Evolutionary conservation across 805 yeast genomes (phyloP).

Genomic region (Metschnikowia sp.): DNA sequence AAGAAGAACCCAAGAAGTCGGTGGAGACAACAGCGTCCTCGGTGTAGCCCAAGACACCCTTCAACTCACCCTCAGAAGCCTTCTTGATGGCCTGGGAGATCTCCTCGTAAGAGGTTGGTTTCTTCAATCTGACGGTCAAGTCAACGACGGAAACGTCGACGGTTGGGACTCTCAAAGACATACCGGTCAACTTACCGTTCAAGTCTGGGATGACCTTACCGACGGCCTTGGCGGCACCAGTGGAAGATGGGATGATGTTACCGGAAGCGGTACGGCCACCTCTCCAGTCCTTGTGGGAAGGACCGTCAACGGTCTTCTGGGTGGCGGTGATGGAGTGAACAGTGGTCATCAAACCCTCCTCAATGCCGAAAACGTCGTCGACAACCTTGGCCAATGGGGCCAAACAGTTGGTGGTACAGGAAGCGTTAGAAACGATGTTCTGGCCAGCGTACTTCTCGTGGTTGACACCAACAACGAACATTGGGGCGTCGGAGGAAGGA

Average conservation of each 20-base stretch:
- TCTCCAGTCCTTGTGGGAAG: slow-evolving; percentile 98
- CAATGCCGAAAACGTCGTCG: slow-evolving; percentile 81
- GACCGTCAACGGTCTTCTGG: slow-evolving; percentile 95
- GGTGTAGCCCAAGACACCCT: slow-evolving; percentile 86
- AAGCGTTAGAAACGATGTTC: slow-evolving; percentile 83
- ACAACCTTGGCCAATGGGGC: slow-evolving; percentile 92
- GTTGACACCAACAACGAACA: slow-evolving; percentile 93
- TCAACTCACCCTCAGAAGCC: slow-evolving; percentile 73
- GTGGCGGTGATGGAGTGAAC: slow-evolving; percentile 96
- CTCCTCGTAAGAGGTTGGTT: slow-evolving; percentile 75
- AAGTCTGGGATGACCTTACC: slow-evolving; percentile 91
- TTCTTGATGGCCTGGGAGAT: slow-evolving; percentile 72
- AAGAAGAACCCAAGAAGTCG: slow-evolving; percentile 79
- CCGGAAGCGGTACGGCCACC: slow-evolving; percentile 97
- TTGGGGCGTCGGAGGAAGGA: slow-evolving; percentile 91
- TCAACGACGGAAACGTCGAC: slow-evolving; percentile 92
- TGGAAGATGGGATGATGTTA: slow-evolving; percentile 91
- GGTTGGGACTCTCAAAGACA: slow-evolving; percentile 93
- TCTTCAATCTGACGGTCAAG: slow-evolving; percentile 79
- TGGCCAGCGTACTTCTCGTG: slow-evolving; percentile 72
- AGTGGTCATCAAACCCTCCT: slow-evolving; percentile 93
- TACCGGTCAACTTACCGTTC: slow-evolving; percentile 91
- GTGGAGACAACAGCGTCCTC: slow-evolving; percentile 90
- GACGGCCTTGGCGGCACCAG: slow-evolving; percentile 98
- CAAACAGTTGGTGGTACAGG: slow-evolving; percentile 94